Base-by-base conservation (phyloP, 805 yeast genomes). In the Yamadazyma philogaea region DNA sequence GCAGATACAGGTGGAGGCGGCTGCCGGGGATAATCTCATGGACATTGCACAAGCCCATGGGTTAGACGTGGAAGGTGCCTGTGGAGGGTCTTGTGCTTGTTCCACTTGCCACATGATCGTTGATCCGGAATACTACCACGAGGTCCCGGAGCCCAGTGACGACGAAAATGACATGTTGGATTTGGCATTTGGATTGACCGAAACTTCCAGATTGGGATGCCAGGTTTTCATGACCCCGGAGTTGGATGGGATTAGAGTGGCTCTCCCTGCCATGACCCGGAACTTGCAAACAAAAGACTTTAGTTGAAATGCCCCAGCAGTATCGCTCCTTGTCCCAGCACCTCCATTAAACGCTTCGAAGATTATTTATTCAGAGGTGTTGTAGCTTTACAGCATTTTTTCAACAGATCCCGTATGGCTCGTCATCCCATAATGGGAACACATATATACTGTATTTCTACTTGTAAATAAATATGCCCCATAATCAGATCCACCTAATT, bases 31-130 rank as follows among this genome's bases (percentile, higher is more conserved):
- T 59, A 81, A 89, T 28, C 59, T 93, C 20, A 68, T 93, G 60
- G 99, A 93, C 60, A 88, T 93, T 43, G 99, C 98, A 5, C 98
- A 93, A 66, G 95, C 93, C 3, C 67, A 90, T 59, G 84, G 90
- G 55, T 64, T 93, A 44, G 99, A 93, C 52, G 90, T 93, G 93
- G 99, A 93, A 62, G 96, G 82, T 34, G 99, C 99, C 0, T 93
- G 99, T 66, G 99, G 99, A 17, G 99, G 98, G 3, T 88, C 97
- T 3, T 93, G 99, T 72, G 99, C 99, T 1, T 93, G 99, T 62
- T 89, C 97, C 4, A 93, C 99, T 0, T 93, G 99, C 60, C 99
- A 93, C 66, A 83, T 93, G 41, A 91, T 93, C 39, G 89, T 93
- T 30, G 99, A 93, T 60, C 98, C 99, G 0, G 96, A 85, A 35